phyloP scores from a whole-genome alignment of 306 rosid genomes.

The Vigna reflexopilosa region DNA sequence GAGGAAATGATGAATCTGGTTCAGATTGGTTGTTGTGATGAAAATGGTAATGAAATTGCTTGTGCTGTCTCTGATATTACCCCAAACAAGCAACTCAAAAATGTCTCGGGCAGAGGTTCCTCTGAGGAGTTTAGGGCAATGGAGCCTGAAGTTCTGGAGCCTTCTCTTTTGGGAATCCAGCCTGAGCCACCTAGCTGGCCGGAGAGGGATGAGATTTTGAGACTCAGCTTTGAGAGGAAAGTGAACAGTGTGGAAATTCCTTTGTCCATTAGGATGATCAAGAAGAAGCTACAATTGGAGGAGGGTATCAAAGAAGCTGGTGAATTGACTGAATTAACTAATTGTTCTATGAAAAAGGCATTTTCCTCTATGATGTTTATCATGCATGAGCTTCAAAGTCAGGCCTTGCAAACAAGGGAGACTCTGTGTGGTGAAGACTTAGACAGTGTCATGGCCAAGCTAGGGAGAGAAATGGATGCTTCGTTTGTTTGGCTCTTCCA shows the following conservation, averaged over 20 bases:
- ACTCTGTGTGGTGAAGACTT: conserved; percentile 61
- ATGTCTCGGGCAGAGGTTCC: not conserved
- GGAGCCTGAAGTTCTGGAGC: conserved; percentile 53
- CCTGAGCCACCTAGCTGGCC: conserved; percentile 74
- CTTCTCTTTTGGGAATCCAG: conserved; percentile 58
- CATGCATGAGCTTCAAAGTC: conserved; percentile 66
- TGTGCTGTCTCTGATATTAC: conserved; percentile 25
- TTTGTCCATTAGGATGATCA: conserved; percentile 64
- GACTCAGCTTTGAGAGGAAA: conserved; percentile 53
- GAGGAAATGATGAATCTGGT: conserved; percentile 45
- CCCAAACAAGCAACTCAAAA: conserved; percentile 5
- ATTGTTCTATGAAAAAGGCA: conserved; percentile 61
- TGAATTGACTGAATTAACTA: conserved; percentile 38
- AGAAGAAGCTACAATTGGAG: conserved; percentile 62
- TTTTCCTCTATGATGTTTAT: conserved; percentile 72
- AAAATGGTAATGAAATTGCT: conserved; percentile 35
- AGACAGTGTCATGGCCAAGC: conserved; percentile 53
- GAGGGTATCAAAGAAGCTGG: conserved; percentile 45
- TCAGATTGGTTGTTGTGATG: conserved; percentile 38
- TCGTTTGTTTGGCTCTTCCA: conserved; percentile 85
- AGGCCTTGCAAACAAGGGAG: conserved; percentile 66
- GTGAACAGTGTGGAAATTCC: conserved; percentile 63
- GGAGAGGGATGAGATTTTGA: conserved; percentile 60
- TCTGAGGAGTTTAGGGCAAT: conserved; percentile 27
- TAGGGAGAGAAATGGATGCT: conserved; percentile 64